These are phyloP conservation scores for Microstegium vimineum DNA, from an alignment of 176 grass and related monocot species.

Conservation along the genomic window DNA sequence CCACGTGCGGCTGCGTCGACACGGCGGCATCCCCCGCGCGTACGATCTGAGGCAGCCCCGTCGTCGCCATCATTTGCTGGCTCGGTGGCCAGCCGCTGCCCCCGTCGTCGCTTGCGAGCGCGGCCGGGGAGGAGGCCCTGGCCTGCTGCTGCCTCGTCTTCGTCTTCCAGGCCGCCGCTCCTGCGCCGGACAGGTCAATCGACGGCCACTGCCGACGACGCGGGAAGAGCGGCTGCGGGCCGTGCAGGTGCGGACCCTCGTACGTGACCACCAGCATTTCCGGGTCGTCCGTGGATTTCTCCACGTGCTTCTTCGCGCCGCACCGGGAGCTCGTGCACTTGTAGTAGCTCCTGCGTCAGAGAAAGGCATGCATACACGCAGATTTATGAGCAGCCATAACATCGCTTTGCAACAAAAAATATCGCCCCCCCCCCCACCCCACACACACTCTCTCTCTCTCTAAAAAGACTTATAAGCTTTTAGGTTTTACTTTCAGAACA, in stretches of 20 bases:
- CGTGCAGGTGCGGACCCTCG: slow-evolving; percentile 54
- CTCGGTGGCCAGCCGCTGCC: background rate
- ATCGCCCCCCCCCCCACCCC: no score
- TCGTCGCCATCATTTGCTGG: background rate
- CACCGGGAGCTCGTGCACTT: slow-evolving; percentile 53
- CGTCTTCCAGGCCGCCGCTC: background rate
- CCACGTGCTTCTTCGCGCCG: slow-evolving; percentile 69
- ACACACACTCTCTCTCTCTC: no score
- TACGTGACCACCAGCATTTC: slow-evolving; percentile 57
- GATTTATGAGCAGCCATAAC: no score
- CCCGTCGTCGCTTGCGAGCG: background rate
- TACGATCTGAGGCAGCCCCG: background rate
- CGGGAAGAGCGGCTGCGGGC: slow-evolving; percentile 24
- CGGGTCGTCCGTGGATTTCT: slow-evolving; percentile 52
- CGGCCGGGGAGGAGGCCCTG: background rate
- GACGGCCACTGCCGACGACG: background rate
- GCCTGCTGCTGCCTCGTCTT: background rate
- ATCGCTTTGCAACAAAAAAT: no score
- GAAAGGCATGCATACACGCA: background rate
- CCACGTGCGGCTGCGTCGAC: background rate
- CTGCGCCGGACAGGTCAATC: background rate
- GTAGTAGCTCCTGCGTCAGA: slow-evolving; percentile 51
- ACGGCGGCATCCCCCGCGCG: background rate
- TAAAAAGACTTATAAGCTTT: no score
- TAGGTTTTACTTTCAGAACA: no score